Base-by-base conservation (phyloP, 1,284 basidiomycete genomes). In the Polyporus tsugae region DNA sequence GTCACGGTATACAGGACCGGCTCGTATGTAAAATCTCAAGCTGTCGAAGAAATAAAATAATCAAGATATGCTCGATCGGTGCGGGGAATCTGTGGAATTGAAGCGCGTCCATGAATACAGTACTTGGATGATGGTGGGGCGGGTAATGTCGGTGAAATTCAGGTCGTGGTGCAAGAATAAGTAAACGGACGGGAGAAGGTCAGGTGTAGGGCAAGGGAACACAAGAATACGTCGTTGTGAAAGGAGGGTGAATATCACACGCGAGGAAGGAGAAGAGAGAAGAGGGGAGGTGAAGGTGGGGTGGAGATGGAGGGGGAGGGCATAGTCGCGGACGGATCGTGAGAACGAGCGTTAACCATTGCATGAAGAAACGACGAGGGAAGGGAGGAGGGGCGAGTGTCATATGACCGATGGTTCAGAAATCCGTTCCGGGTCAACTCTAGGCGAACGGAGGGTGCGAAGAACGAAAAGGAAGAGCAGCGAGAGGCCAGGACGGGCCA, bases 241-340 rank as follows among this genome's bases (percentile, higher is more conserved):
- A 60, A 44, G 25, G 59, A 41, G 22, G 39, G 22, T 60, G 39
- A 60, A 42, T 46, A 46, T 46, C 44, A 46, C 44, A 46, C 44
- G 22, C 22, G 22, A 25, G 22, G 41, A 42, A 60, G 38, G 22
- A 29, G 36, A 38, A 13, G 41, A 19, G 57, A 59, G 22, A 6
- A 17, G 9, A 59, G 41, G 59, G 41, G 59, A 10, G n/a, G 44
- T 46, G n/a, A 46, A n/a, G 44, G n/a, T 10, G 44, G 44, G 44
- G n/a, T 10, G 44, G 44, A n/a, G 42, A n/a, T 22, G 44, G n/a
- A 1, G 44, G 9, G n/a, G 9, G 46, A 25, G 46, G 60, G 19
- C 60, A 49, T 62, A 49, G n/a, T 49, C 33, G 22, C 29, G 44
- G 60, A 25, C 25, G 33, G 17, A 33, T 42, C 42, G 19, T 44